These are phyloP conservation scores for Citrus mangshanensis DNA, from an alignment of 345 rosid species.

Conservation along the genomic window DNA sequence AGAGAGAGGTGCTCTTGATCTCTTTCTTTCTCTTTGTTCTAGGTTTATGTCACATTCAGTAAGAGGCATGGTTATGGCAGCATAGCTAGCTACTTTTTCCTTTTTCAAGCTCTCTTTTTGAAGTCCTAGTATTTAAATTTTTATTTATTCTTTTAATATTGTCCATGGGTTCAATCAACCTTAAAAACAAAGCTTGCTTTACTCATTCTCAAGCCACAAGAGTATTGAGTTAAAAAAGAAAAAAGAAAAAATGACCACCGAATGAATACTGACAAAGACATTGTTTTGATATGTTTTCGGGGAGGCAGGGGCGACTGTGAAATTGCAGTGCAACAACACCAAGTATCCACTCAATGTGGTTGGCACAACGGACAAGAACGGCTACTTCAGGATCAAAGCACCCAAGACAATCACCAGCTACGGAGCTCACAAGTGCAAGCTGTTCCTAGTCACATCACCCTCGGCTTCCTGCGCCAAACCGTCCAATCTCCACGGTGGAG, in stretches of 20 bases:
- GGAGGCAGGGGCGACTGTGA: slow-evolving; percentile 62
- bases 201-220: not conserved
- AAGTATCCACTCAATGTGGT: slow-evolving; percentile 23
- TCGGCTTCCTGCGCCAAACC: slow-evolving; percentile 40
- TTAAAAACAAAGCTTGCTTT: not conserved
- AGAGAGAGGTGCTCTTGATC: too few species aligned
- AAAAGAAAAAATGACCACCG: too few species aligned
- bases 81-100: not conserved
- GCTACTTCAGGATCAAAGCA: slow-evolving; percentile 63
- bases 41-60: not conserved
- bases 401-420: slow-evolving; percentile 73
- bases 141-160: too few species aligned
- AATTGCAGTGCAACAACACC: slow-evolving; percentile 67
- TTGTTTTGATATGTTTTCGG: not conserved
- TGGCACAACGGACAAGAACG: slow-evolving; percentile 67
- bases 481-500: slow-evolving; percentile 54
- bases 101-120: not conserved
- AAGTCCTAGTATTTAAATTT: too few species aligned
- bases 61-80: not conserved
- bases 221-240: not conserved
- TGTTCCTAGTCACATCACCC: slow-evolving; percentile 43
- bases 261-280: not conserved
- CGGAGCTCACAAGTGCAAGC: slow-evolving; percentile 80
- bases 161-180: not conserved
- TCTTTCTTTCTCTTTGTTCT: slow-evolving; percentile 4